Evolutionary conservation across 768 basidiomycete species (phyloP).

Genomic region (Amanita polypyramis): DNA sequence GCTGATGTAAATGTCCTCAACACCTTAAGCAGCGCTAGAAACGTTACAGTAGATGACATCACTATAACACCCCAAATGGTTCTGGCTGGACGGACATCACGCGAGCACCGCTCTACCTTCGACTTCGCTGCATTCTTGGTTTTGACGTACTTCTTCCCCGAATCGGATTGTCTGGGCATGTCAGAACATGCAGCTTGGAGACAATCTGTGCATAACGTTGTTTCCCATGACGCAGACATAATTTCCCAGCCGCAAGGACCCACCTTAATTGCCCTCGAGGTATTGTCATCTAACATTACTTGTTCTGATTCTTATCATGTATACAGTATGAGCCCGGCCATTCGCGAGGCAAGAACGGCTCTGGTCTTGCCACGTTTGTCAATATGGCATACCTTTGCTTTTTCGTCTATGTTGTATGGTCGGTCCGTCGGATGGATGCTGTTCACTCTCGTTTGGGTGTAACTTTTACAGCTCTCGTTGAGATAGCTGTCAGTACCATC

Average conservation of each 20-base stretch:
- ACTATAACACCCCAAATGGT: constrained; percentile 67
- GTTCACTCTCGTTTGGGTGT: constrained; percentile 89
- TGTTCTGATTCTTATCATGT: constrained; percentile 7
- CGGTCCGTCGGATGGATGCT: constrained; percentile 66
- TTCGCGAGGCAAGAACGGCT: constrained; percentile 35
- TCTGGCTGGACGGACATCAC: constrained; percentile 54
- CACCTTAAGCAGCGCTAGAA: constrained; percentile 42
- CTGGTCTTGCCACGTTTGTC: constrained; percentile 58
- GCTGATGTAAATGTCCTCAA: constrained; percentile 48
- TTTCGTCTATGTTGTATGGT: constrained; percentile 64
- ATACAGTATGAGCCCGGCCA: constrained; percentile 42
- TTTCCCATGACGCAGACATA: constrained; percentile 23
- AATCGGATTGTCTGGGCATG: constrained; percentile 56
- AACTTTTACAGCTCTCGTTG: constrained; percentile 87
- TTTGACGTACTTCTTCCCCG: constrained; percentile 76
- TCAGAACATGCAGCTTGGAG: constrained; percentile 58
- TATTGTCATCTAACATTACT: constrained; percentile 11
- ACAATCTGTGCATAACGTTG: constrained; percentile 34
- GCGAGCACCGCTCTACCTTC: constrained; percentile 42
- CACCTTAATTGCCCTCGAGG: constrained; percentile 37
- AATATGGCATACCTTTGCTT: constrained; percentile 73
- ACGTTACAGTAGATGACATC: constrained; percentile 52
- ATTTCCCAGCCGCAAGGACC: constrained; percentile 23
- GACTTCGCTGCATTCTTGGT: constrained; percentile 65
- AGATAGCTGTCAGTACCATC: constrained; percentile 86